Evolutionary conservation across 176 grass and related monocot species (phyloP).

Genomic region (Thinopyrum elongatum): DNA sequence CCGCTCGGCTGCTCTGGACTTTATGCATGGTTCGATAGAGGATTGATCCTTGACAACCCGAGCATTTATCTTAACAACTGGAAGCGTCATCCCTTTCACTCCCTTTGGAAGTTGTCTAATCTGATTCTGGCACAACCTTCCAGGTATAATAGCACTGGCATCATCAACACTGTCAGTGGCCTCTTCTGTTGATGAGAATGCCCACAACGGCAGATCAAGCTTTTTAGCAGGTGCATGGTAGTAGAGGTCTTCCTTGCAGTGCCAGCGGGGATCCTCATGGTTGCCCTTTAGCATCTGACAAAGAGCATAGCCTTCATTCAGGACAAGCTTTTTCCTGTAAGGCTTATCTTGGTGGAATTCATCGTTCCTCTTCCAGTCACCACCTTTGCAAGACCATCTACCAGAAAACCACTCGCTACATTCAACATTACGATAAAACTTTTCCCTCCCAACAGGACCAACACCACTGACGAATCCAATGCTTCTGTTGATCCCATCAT

Average conservation of each 20-base stretch:
- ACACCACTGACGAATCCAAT: conserved; percentile 32
- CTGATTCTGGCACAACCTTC: conserved; percentile 41
- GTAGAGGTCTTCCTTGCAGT: conserved; percentile 72
- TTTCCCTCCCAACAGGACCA: conserved; percentile 37
- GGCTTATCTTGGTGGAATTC: conserved; percentile 68
- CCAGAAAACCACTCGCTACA: conserved; percentile 78
- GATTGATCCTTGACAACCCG: conserved; percentile 73
- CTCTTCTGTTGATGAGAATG: conserved; percentile 79
- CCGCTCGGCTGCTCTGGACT: conserved; percentile 55
- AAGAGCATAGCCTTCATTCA: conserved; percentile 85
- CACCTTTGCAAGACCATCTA: conserved; percentile 86
- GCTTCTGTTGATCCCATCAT: conserved; percentile 41
- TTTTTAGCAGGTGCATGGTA: conserved; percentile 54
- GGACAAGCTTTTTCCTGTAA: conserved; percentile 74
- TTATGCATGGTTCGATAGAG: conserved; percentile 54
- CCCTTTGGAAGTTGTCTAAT: conserved; percentile 53
- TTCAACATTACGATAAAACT: conserved; percentile 36
- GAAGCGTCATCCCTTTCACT: conserved; percentile 69
- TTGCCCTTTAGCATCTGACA: conserved; percentile 76
- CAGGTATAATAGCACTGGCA: conserved; percentile 38
- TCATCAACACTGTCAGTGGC: conserved; percentile 54
- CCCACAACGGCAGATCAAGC: conserved; percentile 80
- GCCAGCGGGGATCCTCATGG: conserved; percentile 72
- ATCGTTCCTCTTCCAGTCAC: conserved; percentile 95
- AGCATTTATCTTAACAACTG: conserved; percentile 88